phyloP scores from a whole-genome alignment of 768 basidiomycete genomes.

The Neoboletus subvelutipes region DNA sequence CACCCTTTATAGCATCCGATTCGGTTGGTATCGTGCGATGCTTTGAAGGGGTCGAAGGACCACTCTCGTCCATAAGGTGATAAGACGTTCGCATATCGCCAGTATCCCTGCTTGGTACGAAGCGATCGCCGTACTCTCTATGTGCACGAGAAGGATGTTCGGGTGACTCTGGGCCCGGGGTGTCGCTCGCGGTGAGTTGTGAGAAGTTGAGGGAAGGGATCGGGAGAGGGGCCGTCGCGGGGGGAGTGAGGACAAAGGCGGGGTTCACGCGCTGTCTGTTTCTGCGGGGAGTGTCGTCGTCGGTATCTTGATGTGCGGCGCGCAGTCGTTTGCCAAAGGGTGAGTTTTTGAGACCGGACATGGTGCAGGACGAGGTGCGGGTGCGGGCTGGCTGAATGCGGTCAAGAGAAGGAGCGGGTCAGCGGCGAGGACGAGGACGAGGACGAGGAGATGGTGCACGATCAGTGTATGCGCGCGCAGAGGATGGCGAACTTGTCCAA shows the following conservation, averaged over 20 bases:
- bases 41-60: conserved; percentile 60
- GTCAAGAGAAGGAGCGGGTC: conserved; percentile 3
- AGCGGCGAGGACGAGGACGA: not conserved
- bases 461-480: conserved; percentile 1
- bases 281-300: conserved; percentile 54
- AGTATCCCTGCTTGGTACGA: conserved; percentile 60
- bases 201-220: conserved; percentile 58
- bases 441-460: not conserved
- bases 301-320: conserved; percentile 58
- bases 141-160: conserved; percentile 32
- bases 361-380: conserved; percentile 23
- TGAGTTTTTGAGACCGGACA: conserved; percentile 82
- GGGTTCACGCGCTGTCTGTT: conserved; percentile 52
- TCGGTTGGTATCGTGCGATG: conserved; percentile 64
- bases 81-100: conserved; percentile 63
- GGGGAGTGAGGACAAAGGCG: conserved; percentile 47
- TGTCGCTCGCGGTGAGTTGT: conserved; percentile 52
- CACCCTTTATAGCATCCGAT: conserved; percentile 76
- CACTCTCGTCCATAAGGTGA: conserved; percentile 55
- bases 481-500: conserved; percentile 13
- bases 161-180: conserved; percentile 44
- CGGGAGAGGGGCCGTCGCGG: conserved; percentile 37
- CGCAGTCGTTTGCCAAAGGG: conserved; percentile 83
- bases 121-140: conserved; percentile 55
- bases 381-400: not conserved